Conservation (phyloP, 164 flowering plant genomes). For the Vitis cinerea region DNA sequence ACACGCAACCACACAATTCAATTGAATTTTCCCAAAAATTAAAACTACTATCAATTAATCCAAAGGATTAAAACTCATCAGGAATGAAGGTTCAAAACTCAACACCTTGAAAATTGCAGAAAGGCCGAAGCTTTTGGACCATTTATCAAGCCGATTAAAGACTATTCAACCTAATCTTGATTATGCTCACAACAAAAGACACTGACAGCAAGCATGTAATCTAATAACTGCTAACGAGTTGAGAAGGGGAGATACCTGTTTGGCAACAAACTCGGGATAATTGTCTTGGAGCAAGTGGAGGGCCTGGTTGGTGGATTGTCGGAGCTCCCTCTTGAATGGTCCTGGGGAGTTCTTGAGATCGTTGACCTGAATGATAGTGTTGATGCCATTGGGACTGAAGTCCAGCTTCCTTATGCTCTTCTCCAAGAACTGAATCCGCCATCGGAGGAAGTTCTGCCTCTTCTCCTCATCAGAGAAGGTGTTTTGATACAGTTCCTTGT, state of each 20-base stretch:
- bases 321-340: slow-evolving; percentile 53
- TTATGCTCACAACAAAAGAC: not conserved
- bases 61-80: too few species aligned
- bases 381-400: slow-evolving; percentile 65
- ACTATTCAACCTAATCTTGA: not conserved
- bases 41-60: too few species aligned
- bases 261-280: slow-evolving; percentile 93
- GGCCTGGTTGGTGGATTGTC: slow-evolving; percentile 68
- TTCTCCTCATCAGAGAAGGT: slow-evolving; percentile 78
- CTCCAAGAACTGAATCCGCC: slow-evolving; percentile 89
- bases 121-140: too few species aligned
- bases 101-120: too few species aligned
- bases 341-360: slow-evolving; percentile 86
- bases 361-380: slow-evolving; percentile 72
- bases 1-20: too few species aligned
- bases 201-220: too few species aligned
- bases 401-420: slow-evolving; percentile 76
- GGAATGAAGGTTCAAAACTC: too few species aligned
- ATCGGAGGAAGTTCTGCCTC: slow-evolving; percentile 55
- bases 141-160: too few species aligned
- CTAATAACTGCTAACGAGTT: too few species aligned
- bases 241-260: slow-evolving; percentile 53
- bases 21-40: too few species aligned
- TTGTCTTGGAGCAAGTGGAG: slow-evolving; percentile 77
- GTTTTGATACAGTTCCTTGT: slow-evolving; percentile 69